Base-by-base conservation (phyloP, 176 grass and related monocot genomes). In the Oryza longistaminata region DNA sequence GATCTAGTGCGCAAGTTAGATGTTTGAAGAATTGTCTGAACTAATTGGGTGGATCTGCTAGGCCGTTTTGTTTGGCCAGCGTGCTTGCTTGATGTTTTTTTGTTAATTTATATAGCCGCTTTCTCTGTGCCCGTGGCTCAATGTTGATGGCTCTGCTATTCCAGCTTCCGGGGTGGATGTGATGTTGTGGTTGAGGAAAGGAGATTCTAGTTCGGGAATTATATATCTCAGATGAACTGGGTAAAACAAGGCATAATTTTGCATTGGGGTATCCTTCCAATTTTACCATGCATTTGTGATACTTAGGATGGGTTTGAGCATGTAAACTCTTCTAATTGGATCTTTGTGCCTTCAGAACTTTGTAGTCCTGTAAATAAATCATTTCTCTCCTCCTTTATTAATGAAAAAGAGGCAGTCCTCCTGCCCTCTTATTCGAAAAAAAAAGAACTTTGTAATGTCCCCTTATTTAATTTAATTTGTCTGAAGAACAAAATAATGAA, bases 1-100 rank as follows among this genome's bases (percentile, higher is more conserved):
- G 50, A 55, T 22, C 61, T 44, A 65, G 27, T 71, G 76, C 31
- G 22, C 40, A 43, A 76, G 40, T 77, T 71, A 71, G 3, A 85
- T 53, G 9, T 19, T 75, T 43, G 31, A 52, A 7, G 37, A 49
- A 9, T 10, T 12, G 43, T 68, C 3, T 49, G 9, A 19, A 9
- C 14, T 31, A 44, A 19, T 42, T 75, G 13, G 45, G 17, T 61
- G 11, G n/a, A 79, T 19, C 19, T 73, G 4, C 11, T 24, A 68
- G 16, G 11, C 6, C 19, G 10, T 71, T 42, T 71, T 46, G 0
- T 45, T 86, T 76, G 8, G 8, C 9, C 24, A n/a, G 27, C 14
- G 73, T 79, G 34, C 45, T 72, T 68, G 10, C 15, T 37, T 65
- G 7, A 13, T 66, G 33, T 74, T 48, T 75, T 33, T 31, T 33